Conservation (phyloP, 2,329 filamentous ascomycete genomes). For the Aspergillus hiratsukae region DNA sequence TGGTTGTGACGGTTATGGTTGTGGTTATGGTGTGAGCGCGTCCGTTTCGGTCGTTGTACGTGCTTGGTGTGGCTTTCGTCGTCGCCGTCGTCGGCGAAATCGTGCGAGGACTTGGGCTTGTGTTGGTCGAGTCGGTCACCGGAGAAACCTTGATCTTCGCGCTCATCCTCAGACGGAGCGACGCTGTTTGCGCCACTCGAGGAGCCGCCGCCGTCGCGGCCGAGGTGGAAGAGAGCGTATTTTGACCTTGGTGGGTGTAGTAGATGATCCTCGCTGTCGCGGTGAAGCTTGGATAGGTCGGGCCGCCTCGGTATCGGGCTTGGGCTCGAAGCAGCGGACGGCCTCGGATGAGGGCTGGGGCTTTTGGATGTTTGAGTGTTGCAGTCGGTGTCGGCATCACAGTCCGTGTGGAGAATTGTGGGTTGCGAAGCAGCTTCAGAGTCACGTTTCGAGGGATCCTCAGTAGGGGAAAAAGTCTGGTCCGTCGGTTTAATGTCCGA, state of each 20-base stretch:
- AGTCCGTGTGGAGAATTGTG: background rate
- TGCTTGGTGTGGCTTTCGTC: slow-evolving; percentile 31
- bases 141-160: slow-evolving; percentile 18
- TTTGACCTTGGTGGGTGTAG: slow-evolving; percentile 24
- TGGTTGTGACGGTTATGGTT: slow-evolving; percentile 15
- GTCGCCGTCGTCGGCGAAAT: slow-evolving; percentile 33
- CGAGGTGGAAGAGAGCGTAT: slow-evolving; percentile 32
- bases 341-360: background rate
- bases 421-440: background rate
- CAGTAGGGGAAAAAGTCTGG: slow-evolving; percentile 2
- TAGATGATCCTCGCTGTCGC: slow-evolving; percentile 28
- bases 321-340: slow-evolving; percentile 3
- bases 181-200: slow-evolving; percentile 42
- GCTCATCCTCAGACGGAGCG: slow-evolving; percentile 31
- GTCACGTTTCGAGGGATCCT: slow-evolving; percentile 5
- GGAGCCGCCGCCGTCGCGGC: slow-evolving; percentile 45
- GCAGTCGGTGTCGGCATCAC: background rate
- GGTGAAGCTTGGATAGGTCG: slow-evolving; percentile 18
- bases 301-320: slow-evolving; percentile 15
- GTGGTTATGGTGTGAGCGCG: slow-evolving; percentile 21
- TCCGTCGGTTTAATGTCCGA: slow-evolving; percentile 8
- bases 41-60: slow-evolving; percentile 17
- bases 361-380: background rate
- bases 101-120: slow-evolving; percentile 22
- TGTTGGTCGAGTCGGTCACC: slow-evolving; percentile 9